Evolutionary conservation across 2,329 filamentous ascomycete species (phyloP).

Genomic region (Bimuria novae-zelandiae): DNA sequence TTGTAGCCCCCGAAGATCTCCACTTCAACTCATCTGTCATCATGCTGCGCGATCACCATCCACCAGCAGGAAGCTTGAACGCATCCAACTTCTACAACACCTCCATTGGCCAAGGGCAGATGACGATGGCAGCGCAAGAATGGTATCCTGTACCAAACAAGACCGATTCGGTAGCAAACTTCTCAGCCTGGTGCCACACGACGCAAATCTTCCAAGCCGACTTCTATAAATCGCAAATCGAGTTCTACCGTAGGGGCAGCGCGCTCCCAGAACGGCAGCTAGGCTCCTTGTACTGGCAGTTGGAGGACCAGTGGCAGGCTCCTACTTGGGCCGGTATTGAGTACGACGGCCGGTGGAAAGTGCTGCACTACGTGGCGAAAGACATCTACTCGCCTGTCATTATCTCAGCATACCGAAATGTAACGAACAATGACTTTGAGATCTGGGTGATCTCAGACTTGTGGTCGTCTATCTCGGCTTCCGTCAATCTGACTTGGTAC

Average conservation of each 20-base stretch:
- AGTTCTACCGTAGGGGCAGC: conserved; percentile 65
- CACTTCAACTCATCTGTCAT: conserved; percentile 62
- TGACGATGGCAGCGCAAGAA: conserved; percentile 60
- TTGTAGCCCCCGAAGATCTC: conserved; percentile 56
- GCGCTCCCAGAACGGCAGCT: conserved; percentile 62
- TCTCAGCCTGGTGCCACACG: conserved; percentile 64
- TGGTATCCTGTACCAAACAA: conserved; percentile 64
- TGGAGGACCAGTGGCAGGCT: conserved; percentile 68
- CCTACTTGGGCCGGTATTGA: conserved; percentile 68
- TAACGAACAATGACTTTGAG: conserved; percentile 55
- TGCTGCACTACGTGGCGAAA: conserved; percentile 62
- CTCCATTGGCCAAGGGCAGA: conserved; percentile 57
- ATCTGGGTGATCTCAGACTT: conserved; percentile 64
- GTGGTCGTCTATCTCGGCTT: conserved; percentile 56
- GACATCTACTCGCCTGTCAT: conserved; percentile 65
- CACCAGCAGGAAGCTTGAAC: conserved; percentile 55
- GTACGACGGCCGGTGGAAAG: conserved; percentile 66
- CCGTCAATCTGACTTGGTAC: conserved; percentile 57
- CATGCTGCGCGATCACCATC: conserved; percentile 64
- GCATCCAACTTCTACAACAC: conserved; percentile 53
- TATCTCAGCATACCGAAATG: conserved; percentile 61
- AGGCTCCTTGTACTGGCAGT: conserved; percentile 66
- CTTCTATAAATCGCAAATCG: conserved; percentile 64
- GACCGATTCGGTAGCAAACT: conserved; percentile 59
- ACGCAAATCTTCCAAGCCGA: conserved; percentile 69